These are phyloP conservation scores for Fusarium goolgardi DNA, from an alignment of 2,329 filamentous ascomycete genomes.

Conservation along the genomic window DNA sequence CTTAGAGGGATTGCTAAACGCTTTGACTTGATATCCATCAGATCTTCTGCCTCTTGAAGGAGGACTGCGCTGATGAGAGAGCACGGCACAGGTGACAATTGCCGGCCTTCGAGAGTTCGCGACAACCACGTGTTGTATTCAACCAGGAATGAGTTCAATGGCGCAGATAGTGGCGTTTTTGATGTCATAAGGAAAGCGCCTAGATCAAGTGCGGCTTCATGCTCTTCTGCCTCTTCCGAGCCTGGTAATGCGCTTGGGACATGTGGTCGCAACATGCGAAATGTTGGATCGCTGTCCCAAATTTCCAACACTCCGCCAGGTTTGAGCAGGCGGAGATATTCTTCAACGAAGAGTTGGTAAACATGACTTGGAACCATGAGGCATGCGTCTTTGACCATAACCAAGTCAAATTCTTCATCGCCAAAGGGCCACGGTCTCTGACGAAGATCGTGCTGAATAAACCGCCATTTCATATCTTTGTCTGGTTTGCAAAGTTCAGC, in stretches of 20 bases:
- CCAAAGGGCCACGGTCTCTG: conserved; percentile 80
- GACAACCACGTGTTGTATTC: conserved; percentile 88
- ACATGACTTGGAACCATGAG: conserved; percentile 71
- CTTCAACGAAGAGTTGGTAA: conserved; percentile 70
- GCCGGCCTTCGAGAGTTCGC: conserved; percentile 77
- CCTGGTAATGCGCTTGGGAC: conserved; percentile 63
- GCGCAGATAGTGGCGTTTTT: conserved; percentile 83
- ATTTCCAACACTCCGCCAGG: conserved; percentile 85
- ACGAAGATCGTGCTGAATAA: conserved; percentile 88
- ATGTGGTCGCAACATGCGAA: conserved; percentile 85
- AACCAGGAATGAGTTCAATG: conserved; percentile 82
- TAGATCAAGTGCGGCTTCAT: conserved; percentile 74
- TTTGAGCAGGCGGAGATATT: conserved; percentile 80
- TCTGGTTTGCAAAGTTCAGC: conserved; percentile 62
- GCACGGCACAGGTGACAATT: conserved; percentile 80
- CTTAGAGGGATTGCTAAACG: conserved; percentile 88
- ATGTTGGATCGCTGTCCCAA: conserved; percentile 88
- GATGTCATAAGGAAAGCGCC: conserved; percentile 86
- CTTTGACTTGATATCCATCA: conserved; percentile 76
- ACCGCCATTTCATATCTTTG: conserved; percentile 86
- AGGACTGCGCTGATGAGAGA: conserved; percentile 80
- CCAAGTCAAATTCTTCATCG: conserved; percentile 83
- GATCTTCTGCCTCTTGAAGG: conserved; percentile 79
- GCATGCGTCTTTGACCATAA: conserved; percentile 88
- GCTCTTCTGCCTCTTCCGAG: conserved; percentile 61